A percentile compares a stretch with the other conserved stretches of the same genome.
phyloP scores from a whole-genome alignment of 2,329 filamentous ascomycete genomes.

The Fusarium azukiicola region DNA sequence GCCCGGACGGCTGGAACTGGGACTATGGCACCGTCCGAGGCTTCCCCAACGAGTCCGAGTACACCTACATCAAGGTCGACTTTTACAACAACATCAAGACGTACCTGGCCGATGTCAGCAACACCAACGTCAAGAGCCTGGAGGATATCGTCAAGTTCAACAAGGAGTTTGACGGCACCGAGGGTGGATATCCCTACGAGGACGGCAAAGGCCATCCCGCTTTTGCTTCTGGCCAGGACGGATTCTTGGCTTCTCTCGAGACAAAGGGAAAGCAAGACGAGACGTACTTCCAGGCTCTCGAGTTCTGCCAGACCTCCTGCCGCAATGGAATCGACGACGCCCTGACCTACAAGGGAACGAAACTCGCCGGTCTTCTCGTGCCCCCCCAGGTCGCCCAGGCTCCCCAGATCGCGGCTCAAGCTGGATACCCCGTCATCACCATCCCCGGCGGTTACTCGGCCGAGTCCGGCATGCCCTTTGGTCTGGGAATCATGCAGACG shows the following conservation, averaged over 20 bases:
- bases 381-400: slow-evolving; percentile 85
- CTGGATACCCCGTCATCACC: slow-evolving; percentile 87
- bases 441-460: slow-evolving; percentile 80
- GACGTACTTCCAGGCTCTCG: slow-evolving; percentile 84
- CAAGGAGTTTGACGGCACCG: slow-evolving; percentile 80
- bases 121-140: slow-evolving; percentile 79
- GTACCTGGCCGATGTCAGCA: slow-evolving; percentile 82
- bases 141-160: slow-evolving; percentile 85
- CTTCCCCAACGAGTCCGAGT: slow-evolving; percentile 86
- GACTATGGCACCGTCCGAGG: slow-evolving; percentile 82
- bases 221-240: slow-evolving; percentile 86
- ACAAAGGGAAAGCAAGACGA: slow-evolving; percentile 81
- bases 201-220: slow-evolving; percentile 73
- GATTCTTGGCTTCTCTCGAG: slow-evolving; percentile 81
- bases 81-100: slow-evolving; percentile 81
- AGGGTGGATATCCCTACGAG: slow-evolving; percentile 82
- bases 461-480: slow-evolving; percentile 80
- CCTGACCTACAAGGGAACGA: slow-evolving; percentile 69
- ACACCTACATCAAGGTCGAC: slow-evolving; percentile 86
- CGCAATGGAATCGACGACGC: slow-evolving; percentile 86
- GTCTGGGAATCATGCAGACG: slow-evolving; percentile 78
- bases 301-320: slow-evolving; percentile 78
- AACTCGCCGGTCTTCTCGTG: slow-evolving; percentile 82
- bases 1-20: slow-evolving; percentile 87
- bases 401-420: slow-evolving; percentile 86